These are phyloP conservation scores for Corymbia citriodora DNA, from an alignment of 441 rosid species.

Conservation along the genomic window DNA sequence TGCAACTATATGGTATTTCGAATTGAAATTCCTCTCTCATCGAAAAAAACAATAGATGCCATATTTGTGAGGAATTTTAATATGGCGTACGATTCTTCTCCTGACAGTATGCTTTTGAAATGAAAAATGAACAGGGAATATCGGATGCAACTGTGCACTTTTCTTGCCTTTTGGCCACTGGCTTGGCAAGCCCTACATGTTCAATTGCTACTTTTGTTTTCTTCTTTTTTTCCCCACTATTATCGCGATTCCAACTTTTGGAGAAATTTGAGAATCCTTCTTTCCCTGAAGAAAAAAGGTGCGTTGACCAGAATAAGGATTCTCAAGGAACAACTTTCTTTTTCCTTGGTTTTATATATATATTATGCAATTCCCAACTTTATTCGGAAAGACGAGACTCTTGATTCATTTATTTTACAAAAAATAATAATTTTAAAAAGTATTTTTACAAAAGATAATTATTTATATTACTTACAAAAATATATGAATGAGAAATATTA, in stretches of 20 bases:
- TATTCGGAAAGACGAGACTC: background rate
- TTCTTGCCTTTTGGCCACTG: background rate
- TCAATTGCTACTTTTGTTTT: background rate
- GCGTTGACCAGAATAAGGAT: background rate
- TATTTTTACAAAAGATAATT: background rate
- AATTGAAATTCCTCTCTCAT: background rate
- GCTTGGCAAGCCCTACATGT: background rate
- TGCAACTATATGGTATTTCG: too few species aligned
- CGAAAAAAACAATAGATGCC: background rate
- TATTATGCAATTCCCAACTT: background rate
- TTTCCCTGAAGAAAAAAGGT: background rate
- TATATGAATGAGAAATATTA: background rate
- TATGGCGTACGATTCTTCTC: background rate
- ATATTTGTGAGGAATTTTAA: background rate
- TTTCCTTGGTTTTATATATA: background rate
- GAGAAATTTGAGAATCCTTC: background rate
- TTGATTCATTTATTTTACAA: accelerated
- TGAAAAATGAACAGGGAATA: background rate
- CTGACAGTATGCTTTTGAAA: background rate
- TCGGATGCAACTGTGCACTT: background rate
- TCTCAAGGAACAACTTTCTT: background rate
- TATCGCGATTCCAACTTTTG: background rate
- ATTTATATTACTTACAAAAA: background rate
- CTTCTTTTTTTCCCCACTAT: background rate
- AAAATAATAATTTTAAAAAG: background rate